Evolutionary conservation across 257 asterid genomes (phyloP).

Genomic region (Jacaranda copaia): DNA sequence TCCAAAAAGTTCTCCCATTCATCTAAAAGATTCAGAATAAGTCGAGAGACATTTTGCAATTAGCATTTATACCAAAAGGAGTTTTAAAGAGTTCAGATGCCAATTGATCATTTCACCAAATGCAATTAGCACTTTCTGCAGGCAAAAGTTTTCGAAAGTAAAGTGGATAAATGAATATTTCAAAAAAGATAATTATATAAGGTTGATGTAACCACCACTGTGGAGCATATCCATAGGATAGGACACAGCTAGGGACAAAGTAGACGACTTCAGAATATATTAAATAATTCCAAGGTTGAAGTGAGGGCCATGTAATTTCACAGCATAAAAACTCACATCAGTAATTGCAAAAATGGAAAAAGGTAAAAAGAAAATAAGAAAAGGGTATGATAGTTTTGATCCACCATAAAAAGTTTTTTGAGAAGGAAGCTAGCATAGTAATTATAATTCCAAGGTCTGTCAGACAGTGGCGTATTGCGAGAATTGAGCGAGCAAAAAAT

Average conservation of each 20-base stretch:
- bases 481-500: no score
- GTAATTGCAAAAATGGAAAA: no score
- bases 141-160: background rate
- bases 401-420: background rate
- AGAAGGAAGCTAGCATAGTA: background rate
- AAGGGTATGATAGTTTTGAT: background rate
- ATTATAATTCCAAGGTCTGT: background rate
- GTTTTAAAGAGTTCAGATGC: slow-evolving; percentile 1
- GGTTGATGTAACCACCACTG: no score
- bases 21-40: slow-evolving; percentile 49
- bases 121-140: background rate
- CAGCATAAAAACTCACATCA: background rate
- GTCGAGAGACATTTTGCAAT: slow-evolving; percentile 1
- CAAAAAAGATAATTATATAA: no score
- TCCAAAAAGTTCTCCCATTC: slow-evolving; percentile 98
- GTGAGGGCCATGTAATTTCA: background rate
- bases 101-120: slow-evolving; percentile 4
- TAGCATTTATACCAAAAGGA: no score
- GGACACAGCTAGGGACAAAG: background rate
- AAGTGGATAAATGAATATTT: background rate
- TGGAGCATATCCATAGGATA: background rate
- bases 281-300: background rate
- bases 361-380: background rate
- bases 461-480: no score
- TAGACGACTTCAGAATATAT: slow-evolving; percentile 7